Evolutionary conservation across 78 protist species (phyloP).

Genomic region (Dictyostelium discoideum): DNA sequence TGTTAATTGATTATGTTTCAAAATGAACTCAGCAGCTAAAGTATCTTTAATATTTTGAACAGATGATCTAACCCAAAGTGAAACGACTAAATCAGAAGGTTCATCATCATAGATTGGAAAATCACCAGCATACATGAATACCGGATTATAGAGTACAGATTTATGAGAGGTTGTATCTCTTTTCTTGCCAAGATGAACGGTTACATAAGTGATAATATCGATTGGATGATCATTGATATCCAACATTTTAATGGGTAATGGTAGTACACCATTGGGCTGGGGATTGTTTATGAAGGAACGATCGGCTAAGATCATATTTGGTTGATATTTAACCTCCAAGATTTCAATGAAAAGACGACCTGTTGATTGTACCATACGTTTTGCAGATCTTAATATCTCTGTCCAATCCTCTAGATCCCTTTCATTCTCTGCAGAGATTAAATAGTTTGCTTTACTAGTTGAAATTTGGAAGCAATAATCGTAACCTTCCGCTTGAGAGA

Average conservation of each 20-base stretch:
- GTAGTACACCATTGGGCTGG: not conserved
- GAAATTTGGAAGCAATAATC: conserved; percentile 27
- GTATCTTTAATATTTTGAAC: conserved; percentile 32
- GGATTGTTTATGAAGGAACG: not conserved
- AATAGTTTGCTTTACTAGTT: conserved; percentile 18
- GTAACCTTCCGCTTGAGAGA: conserved; percentile 26
- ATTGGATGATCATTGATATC: conserved; percentile 6
- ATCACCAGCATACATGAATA: conserved; percentile 57
- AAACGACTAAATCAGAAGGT: conserved; percentile 12
- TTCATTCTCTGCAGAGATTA: conserved; percentile 67
- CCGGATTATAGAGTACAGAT: conserved; percentile 32
- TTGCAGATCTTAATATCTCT: conserved; percentile 15
- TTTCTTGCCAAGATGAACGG: conserved; percentile 54
- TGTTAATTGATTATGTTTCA: not conserved
- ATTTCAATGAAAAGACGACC: conserved; percentile 62
- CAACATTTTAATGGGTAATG: not conserved
- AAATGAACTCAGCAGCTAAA: conserved; percentile 26
- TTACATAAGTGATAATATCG: conserved; percentile 49
- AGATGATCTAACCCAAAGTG: conserved; percentile 38
- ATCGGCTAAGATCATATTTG: not conserved
- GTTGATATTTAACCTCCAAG: conserved; percentile 9
- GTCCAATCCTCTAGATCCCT: conserved; percentile 67
- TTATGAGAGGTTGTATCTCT: conserved; percentile 25
- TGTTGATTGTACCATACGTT: conserved; percentile 1
- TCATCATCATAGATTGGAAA: conserved; percentile 28